Base-by-base conservation (phyloP, 345 rosid genomes). In the Hibiscus tridactylites region DNA sequence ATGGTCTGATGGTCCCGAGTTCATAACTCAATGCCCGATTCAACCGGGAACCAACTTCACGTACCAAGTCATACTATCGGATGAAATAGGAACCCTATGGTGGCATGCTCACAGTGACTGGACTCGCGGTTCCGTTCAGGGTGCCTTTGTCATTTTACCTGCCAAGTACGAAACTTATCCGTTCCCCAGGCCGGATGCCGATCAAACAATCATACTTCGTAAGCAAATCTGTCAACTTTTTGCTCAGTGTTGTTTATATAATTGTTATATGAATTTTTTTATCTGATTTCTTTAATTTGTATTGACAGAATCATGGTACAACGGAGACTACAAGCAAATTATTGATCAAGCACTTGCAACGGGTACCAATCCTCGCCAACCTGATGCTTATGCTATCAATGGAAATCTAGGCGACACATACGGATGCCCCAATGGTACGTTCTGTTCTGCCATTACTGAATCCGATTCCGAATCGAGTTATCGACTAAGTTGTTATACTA, bases 31-130 rank as follows among this genome's bases (percentile, higher is more conserved):
- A 31, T 86, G 90, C 13, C 80, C 84, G 1, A 86, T 86, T 19
- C 44, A 19, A 73, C 74, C 84, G 3, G 80, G 84, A 19, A 56
- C 37, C 1, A 86, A 71, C 6, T 86, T 86, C 66, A 86, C 78
- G 0, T 68, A 86, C 1, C 52, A 79, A 47, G 60, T 86, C 10
- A 74, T 75, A 6, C 68, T 86, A 7, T 61, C 81, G 1, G 42
- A n/a, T 0, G 87, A 86, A 44, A 83, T 77, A 69, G 90, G 90
- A 24, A 85, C 89, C 2, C 70, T 85, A 0, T 85, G 88, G 86
- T 85, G 88, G 88, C 88, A 85, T 65, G 88, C 88, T 0, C 88
- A 85, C 13, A 85, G 83, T 16, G 85, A 86, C 29, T 86, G 87
- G 87, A 53, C 81, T 1, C 65, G 90, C 11, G 80, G 79, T 5